These are phyloP conservation scores for Termitomyces sp. DNA, from an alignment of 768 basidiomycete genomes.

Conservation along the genomic window DNA sequence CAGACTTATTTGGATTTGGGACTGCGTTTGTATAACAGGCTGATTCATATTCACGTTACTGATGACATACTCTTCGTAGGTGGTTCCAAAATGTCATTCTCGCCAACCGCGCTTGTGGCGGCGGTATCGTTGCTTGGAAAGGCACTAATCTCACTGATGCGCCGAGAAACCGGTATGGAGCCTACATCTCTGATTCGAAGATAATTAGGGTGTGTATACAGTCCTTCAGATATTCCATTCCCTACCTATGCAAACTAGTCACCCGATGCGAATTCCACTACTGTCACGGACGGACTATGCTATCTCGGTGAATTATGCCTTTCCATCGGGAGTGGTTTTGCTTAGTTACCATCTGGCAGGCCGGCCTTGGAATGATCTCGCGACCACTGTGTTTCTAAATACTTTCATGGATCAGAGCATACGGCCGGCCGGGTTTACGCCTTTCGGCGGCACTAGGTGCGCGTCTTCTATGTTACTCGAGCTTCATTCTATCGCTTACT, in stretches of 20 bases:
- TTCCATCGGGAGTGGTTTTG: not conserved
- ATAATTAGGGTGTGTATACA: conserved; percentile 45
- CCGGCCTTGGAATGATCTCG: conserved; percentile 60
- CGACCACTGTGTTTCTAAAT: conserved; percentile 46
- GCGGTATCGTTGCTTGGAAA: conserved; percentile 62
- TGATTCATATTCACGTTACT: not conserved
- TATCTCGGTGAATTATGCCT: conserved; percentile 37
- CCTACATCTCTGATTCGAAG: conserved; percentile 48
- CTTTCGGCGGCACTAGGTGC: conserved; percentile 39
- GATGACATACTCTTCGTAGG: conserved; percentile 20
- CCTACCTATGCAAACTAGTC: conserved; percentile 29
- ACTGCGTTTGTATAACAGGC: conserved; percentile 37
- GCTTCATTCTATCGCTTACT: not conserved
- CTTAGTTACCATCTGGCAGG: conserved; percentile 17
- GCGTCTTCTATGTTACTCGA: not conserved
- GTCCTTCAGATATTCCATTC: not conserved
- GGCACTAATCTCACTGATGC: conserved; percentile 50
- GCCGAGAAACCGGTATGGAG: conserved; percentile 47
- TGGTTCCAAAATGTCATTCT: conserved; percentile 58
- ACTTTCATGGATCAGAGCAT: conserved; percentile 59
- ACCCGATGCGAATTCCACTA: conserved; percentile 50
- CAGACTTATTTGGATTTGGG: conserved; percentile 57
- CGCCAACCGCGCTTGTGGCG: conserved; percentile 60
- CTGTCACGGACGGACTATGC: conserved; percentile 37
- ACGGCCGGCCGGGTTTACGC: conserved; percentile 42